Conservation (phyloP, 805 yeast genomes). For the Ascoidea tarda region DNA sequence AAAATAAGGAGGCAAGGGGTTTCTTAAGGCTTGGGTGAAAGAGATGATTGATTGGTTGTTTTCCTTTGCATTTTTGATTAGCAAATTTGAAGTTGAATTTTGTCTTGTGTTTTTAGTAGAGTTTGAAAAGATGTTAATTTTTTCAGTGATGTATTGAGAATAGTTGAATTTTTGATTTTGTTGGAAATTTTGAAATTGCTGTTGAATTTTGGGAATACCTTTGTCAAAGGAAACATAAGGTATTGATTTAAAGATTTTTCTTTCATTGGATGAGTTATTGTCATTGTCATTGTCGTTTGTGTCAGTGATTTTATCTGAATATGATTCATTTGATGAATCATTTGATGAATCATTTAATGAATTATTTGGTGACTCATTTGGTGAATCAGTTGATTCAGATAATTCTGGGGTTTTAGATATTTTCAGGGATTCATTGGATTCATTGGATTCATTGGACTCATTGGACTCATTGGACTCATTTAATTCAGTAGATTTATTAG, state of each 20-base stretch:
- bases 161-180: not conserved
- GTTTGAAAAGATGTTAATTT: too few species aligned
- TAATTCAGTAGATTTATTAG: too few species aligned
- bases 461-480: too few species aligned
- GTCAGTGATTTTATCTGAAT: too few species aligned
- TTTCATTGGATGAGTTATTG: not conserved
- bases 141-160: not conserved
- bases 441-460: too few species aligned
- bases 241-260: too few species aligned
- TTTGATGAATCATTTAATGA: too few species aligned
- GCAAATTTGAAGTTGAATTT: not conserved
- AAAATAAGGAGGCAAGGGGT: not conserved
- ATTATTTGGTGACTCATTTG: too few species aligned
- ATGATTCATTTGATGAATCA: too few species aligned
- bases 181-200: not conserved
- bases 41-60: not conserved
- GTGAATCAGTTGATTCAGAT: too few species aligned
- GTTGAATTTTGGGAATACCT: not conserved
- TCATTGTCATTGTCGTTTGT: not conserved
- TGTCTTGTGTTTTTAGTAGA: not conserved
- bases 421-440: too few species aligned
- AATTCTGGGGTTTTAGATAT: too few species aligned
- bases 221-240: not conserved
- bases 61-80: not conserved
- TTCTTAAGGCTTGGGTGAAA: not conserved